Evolutionary conservation across 768 basidiomycete species (phyloP).

Genomic region (Mycena maculata): DNA sequence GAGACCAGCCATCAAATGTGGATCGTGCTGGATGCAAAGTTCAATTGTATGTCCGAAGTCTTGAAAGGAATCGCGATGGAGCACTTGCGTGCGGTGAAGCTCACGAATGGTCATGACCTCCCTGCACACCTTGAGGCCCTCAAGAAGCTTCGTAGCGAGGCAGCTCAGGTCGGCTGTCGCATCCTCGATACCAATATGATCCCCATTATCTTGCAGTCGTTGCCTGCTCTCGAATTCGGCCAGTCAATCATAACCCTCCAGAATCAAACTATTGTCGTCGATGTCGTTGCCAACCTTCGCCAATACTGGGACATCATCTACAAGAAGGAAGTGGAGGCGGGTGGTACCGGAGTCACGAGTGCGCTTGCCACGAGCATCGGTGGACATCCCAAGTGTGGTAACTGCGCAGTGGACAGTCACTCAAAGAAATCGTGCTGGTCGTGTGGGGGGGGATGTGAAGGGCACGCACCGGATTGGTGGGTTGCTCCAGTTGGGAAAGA

Average conservation of each 20-base stretch:
- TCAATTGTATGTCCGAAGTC: background rate
- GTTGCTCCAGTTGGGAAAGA: background rate
- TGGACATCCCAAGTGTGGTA: background rate
- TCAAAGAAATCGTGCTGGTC: background rate
- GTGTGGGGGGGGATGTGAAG: slow-evolving; percentile 6
- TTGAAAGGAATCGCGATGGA: background rate
- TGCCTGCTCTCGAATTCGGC: background rate
- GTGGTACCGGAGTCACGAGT: background rate
- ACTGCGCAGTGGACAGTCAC: background rate
- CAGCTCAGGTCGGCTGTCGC: background rate
- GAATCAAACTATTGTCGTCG: background rate
- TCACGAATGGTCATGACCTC: background rate
- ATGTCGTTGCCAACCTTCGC: background rate
- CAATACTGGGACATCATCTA: slow-evolving; percentile 10
- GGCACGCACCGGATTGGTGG: slow-evolving; percentile 9
- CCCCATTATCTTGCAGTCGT: slow-evolving; percentile 7
- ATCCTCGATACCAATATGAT: background rate
- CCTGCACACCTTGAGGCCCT: background rate
- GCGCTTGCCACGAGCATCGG: background rate
- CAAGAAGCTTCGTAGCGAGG: background rate
- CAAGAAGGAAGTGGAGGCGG: background rate
- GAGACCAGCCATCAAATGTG: background rate
- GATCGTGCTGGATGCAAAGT: background rate
- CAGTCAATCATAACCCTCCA: slow-evolving; percentile 2
- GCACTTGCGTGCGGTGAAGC: background rate